A percentile compares a stretch with the other conserved stretches of the same genome.
Conservation (phyloP, 2,329 filamentous ascomycete species). For the Ceratocystis alfenasii region DNA sequence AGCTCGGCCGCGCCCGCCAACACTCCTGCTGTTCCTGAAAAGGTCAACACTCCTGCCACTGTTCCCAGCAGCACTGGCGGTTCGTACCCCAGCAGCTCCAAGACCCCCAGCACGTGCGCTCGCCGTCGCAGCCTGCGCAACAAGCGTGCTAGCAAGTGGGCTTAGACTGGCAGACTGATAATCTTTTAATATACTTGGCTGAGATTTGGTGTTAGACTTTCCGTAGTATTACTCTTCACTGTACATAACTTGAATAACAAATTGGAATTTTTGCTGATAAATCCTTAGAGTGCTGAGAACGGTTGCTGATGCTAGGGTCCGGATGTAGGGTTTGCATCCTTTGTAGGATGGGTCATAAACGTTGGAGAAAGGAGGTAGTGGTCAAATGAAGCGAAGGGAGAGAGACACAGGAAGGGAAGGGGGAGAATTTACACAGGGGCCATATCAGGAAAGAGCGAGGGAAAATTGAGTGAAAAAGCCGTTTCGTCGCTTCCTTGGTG, state of each 20-base stretch:
- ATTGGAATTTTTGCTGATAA: background rate
- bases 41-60: slow-evolving; percentile 7
- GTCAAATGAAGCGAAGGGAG: background rate
- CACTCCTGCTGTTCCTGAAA: background rate
- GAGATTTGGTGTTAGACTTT: background rate
- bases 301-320: too few species aligned
- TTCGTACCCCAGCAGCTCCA: slow-evolving; percentile 8
- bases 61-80: background rate
- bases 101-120: slow-evolving; percentile 10
- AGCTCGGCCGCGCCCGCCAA: slow-evolving; percentile 8
- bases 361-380: background rate
- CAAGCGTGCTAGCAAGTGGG: slow-evolving; percentile 6
- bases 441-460: background rate
- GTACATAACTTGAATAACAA: slow-evolving; percentile 10
- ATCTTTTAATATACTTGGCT: background rate
- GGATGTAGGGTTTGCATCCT: too few species aligned
- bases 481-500: background rate
- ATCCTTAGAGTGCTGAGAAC: background rate
- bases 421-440: background rate
- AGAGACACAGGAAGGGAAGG: background rate
- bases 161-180: background rate
- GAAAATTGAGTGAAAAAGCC: background rate
- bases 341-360: too few species aligned
- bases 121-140: slow-evolving; percentile 16
- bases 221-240: background rate